These are phyloP conservation scores for Panicum miliaceum DNA, from an alignment of 176 grass and related monocot species.

Conservation along the genomic window DNA sequence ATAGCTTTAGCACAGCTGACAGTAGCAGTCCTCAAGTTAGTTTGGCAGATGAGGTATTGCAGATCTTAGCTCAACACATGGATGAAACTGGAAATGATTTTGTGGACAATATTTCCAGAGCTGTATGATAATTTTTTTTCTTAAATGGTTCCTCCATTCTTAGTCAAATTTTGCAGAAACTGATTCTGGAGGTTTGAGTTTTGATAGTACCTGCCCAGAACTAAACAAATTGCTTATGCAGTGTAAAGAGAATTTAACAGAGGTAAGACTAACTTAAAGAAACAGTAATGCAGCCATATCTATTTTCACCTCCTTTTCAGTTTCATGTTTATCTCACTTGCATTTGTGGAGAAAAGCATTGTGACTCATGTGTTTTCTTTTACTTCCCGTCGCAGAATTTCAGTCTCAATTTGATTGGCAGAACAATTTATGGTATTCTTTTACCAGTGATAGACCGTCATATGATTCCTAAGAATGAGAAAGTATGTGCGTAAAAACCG, in stretches of 20 bases:
- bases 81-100: conserved; percentile 39
- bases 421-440: background rate
- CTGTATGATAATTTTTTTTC: conserved; percentile 27
- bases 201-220: background rate
- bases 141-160: conserved; percentile 8
- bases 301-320: background rate
- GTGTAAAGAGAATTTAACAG: background rate
- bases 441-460: background rate
- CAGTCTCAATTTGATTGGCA: background rate
- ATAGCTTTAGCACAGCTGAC: conserved; percentile 56
- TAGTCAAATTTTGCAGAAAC: conserved; percentile 3
- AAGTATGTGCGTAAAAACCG: background rate
- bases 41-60: conserved; percentile 50
- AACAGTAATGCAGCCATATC: background rate
- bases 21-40: conserved; percentile 50
- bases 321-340: background rate
- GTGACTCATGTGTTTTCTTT: background rate
- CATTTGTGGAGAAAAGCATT: conserved; percentile 1
- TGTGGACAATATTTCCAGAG: background rate
- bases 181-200: conserved; percentile 1
- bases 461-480: background rate
- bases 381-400: background rate
- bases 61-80: conserved; percentile 58
- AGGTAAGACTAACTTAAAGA: background rate
- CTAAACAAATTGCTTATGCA: conserved; percentile 25